Conservation (phyloP, 306 rosid genomes). For the Abrus pulchellus region DNA sequence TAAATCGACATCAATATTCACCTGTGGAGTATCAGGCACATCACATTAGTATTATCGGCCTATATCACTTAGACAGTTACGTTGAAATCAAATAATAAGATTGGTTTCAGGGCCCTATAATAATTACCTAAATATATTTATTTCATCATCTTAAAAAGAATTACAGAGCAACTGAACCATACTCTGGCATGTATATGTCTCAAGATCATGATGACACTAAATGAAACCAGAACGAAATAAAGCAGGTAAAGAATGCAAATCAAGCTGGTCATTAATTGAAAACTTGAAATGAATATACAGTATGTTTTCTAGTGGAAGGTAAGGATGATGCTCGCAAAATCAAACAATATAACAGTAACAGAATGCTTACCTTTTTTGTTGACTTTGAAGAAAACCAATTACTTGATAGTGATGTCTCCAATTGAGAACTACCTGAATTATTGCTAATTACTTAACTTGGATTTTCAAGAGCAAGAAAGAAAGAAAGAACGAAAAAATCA, state of each 20-base stretch:
- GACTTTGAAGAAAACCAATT: constrained; percentile 89
- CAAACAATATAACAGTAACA: constrained; percentile 12
- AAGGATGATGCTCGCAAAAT: constrained; percentile 13
- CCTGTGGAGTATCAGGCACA: background rate
- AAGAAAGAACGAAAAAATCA: constrained; percentile 16
- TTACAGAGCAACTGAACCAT: constrained; percentile 5
- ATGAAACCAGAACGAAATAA: constrained; percentile 25
- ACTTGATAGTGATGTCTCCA: constrained; percentile 64
- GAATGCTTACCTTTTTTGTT: constrained; percentile 62
- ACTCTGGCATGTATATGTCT: background rate
- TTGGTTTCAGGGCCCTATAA: constrained; percentile 21
- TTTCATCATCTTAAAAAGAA: constrained; percentile 17
- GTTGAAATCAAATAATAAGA: constrained; percentile 19
- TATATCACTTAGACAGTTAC: background rate
- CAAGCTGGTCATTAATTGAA: constrained; percentile 30
- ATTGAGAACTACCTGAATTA: constrained; percentile 65
- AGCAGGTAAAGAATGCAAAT: constrained; percentile 13
- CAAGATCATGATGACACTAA: constrained; percentile 27
- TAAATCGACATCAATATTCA: constrained; percentile 18
- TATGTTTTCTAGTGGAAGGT: constrained; percentile 36
- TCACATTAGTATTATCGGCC: background rate
- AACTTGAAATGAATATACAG: constrained; percentile 36
- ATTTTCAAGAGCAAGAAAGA: constrained; percentile 13
- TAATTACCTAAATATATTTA: background rate
- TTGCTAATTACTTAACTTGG: constrained; percentile 42